Conservation (phyloP, 106 monocot species). For the Dendrobium officinale region DNA sequence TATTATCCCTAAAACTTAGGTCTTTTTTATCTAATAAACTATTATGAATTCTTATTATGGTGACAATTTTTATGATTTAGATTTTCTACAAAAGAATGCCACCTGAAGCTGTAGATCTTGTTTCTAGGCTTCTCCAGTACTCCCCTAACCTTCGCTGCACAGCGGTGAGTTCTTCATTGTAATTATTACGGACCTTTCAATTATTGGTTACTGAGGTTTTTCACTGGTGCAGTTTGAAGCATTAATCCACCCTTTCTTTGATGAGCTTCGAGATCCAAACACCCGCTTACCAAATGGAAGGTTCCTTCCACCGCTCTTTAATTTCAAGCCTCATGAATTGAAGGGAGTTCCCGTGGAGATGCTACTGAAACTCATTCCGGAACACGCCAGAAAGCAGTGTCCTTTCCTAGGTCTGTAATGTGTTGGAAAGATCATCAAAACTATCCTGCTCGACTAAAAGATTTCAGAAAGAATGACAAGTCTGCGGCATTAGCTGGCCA, state of each 20-base stretch:
- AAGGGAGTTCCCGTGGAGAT: constrained; percentile 43
- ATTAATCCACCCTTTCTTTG: constrained; percentile 51
- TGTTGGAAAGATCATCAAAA: no score
- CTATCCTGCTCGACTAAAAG: no score
- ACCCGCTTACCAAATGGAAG: constrained; percentile 54
- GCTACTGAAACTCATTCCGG: constrained; percentile 42
- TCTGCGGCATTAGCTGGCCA: no score
- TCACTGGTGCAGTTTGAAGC: constrained; percentile 36
- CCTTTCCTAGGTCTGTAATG: constrained; percentile 41
- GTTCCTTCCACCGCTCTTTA: constrained; percentile 49
- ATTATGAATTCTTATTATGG: background rate
- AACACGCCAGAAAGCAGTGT: constrained; percentile 63
- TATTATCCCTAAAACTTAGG: no score
- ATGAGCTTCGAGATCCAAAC: constrained; percentile 54
- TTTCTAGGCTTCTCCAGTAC: constrained; percentile 68
- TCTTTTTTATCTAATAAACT: no score
- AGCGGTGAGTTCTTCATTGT: constrained; percentile 33
- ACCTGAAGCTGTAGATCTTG: constrained; percentile 62
- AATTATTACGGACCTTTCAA: background rate
- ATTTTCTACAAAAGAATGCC: constrained; percentile 63
- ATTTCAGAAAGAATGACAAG: no score
- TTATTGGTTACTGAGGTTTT: background rate
- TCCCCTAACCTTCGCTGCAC: constrained; percentile 64
- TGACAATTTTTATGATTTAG: constrained; percentile 11
- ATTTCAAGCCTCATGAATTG: constrained; percentile 58